Conservation (phyloP, 2,329 filamentous ascomycete genomes). For the Trichocomaceae sp. region DNA sequence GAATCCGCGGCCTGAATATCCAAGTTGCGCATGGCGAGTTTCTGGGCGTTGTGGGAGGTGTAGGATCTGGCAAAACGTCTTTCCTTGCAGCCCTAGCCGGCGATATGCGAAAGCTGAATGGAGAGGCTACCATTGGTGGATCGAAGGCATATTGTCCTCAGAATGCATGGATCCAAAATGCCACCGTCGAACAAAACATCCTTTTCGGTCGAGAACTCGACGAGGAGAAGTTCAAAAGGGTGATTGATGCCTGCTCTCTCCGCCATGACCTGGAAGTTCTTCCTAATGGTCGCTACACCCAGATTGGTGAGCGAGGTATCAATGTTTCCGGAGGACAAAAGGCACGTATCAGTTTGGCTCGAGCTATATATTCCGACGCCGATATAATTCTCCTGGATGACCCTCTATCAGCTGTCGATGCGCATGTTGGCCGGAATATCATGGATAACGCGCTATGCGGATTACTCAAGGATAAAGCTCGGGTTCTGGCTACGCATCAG, state of each 20-base stretch:
- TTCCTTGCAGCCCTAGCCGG: conserved; percentile 67
- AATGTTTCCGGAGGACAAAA: conserved; percentile 44
- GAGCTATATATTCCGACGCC: conserved; percentile 56
- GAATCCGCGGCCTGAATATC: conserved; percentile 27
- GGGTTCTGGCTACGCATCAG: conserved; percentile 83
- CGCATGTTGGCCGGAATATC: conserved; percentile 56
- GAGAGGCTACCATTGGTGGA: conserved; percentile 6
- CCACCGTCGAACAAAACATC: conserved; percentile 72
- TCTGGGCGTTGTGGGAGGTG: conserved; percentile 23
- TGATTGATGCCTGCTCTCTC: conserved; percentile 18
- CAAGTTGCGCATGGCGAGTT: conserved; percentile 23
- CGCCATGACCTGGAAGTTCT: conserved; percentile 23
- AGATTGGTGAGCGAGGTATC: conserved; percentile 42
- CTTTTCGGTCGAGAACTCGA: conserved; percentile 60
- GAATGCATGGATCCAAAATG: conserved; percentile 85
- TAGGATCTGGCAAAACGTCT: conserved; percentile 67
- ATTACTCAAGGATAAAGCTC: conserved; percentile 73
- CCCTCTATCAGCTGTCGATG: conserved; percentile 44
- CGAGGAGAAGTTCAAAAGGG: conserved; percentile 17
- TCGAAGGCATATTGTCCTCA: conserved; percentile 56
- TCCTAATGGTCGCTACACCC: conserved; percentile 32
- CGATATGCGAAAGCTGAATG: conserved; percentile 48
- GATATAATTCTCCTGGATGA: conserved; percentile 56
- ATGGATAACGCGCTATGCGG: conserved; percentile 86
- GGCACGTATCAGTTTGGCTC: conserved; percentile 61